These are phyloP conservation scores for Mediolabrus comicus DNA, from an alignment of 108 stramenopile genomes.

Conservation along the genomic window DNA sequence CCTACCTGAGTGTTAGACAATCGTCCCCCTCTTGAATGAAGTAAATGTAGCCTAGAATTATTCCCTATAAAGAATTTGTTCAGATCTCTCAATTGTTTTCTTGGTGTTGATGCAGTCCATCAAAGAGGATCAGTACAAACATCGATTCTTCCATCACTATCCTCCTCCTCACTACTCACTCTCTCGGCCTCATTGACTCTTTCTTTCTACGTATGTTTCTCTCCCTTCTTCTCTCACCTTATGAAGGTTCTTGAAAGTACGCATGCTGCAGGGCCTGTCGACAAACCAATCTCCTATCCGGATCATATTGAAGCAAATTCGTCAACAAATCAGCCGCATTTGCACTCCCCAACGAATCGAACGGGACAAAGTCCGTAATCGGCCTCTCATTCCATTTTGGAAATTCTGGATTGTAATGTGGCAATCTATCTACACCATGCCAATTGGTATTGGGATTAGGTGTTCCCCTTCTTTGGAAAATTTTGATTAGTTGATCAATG, in stretches of 20 bases:
- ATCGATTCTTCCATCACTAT: background rate
- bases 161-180: too few relatives aligned
- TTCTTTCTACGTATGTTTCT: too few relatives aligned
- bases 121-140: too few relatives aligned
- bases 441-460: conserved; percentile 81
- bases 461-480: conserved; percentile 90
- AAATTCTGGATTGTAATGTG: conserved; percentile 91
- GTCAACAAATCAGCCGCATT: conserved; percentile 76
- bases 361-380: conserved; percentile 81
- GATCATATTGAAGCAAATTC: conserved; percentile 84
- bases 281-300: conserved; percentile 83
- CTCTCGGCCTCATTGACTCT: too few relatives aligned
- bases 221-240: background rate
- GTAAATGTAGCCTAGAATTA: too few relatives aligned
- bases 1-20: too few relatives aligned
- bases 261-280: conserved; percentile 82
- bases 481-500: conserved; percentile 90
- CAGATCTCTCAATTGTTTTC: too few relatives aligned
- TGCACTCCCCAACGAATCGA: conserved; percentile 60
- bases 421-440: conserved; percentile 87
- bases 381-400: conserved; percentile 85
- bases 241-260: conserved; percentile 62
- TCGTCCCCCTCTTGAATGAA: too few relatives aligned
- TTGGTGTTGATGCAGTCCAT: too few relatives aligned
- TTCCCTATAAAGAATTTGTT: too few relatives aligned